Evolutionary conservation across 1,284 basidiomycete species (phyloP), one percentile per base, ranked within the genome.

Genomic region (Boletus sp.): DNA sequence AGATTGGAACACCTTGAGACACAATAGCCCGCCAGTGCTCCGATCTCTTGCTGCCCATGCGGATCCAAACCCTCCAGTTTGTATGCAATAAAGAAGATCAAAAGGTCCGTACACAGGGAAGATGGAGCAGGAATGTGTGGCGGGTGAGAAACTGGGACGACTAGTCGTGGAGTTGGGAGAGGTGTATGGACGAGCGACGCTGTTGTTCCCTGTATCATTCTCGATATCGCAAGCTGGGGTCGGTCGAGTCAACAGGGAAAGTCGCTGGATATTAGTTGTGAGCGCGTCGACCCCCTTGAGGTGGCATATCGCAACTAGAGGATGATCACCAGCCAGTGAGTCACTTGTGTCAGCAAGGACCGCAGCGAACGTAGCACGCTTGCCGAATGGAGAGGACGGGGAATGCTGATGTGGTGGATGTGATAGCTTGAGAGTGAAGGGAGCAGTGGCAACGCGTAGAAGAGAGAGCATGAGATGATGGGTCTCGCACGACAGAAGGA

Each of bases 41-140:
- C n/a, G 39, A 32, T 64, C 61, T 16, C 36, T 61, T 30, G 60
- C 61, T 27, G 51, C 64, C 41, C 56, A 58, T 0, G 61, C 59
- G 2, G 36, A 6, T 26, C 43, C 65, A 27, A 53, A 68, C 1
- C 33, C 50, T 6, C 62, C 61, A 1, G 13, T 44, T 38, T 64
- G 58, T 19, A 64, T 0, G 13, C 44, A 38, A n/a, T 43, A 14
- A 5, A 51, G 8, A 19, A 68, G 41, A 32, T 57, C 58, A 40
- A 64, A 67, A 12, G 64, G 61, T 2, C 66, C 66, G 32, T 50
- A 2, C 7, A 60, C 49, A 14, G 61, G 51, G 39, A 66, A 59
- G 20, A 41, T 35, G 20, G 52, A 44, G 5, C 14, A 41, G 12
- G 27, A 20, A 26, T 41, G 17, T 9, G 19, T 16, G 17, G 33